A percentile compares a stretch with the other conserved stretches of the same genome.
Conservation (phyloP, 306 rosid species). For the Prinsepia uniflora region DNA sequence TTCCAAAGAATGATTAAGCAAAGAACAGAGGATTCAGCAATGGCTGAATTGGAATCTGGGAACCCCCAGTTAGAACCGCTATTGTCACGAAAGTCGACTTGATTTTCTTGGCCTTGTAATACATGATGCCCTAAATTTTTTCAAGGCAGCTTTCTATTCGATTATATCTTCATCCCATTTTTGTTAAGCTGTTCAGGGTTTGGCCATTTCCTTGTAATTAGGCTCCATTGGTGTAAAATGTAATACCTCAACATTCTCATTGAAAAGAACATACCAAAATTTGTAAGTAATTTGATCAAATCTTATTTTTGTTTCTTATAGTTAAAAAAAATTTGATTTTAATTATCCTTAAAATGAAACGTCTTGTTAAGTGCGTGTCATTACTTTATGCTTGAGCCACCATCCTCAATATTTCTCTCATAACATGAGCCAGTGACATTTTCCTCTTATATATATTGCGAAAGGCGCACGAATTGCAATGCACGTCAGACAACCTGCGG, state of each 20-base stretch:
- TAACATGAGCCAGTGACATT: no score
- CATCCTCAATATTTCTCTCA: no score
- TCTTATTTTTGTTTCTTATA: neutral
- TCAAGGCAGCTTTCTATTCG: conserved; percentile 17
- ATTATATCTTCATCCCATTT: conserved; percentile 8
- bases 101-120: neutral
- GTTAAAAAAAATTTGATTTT: neutral
- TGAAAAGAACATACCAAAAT: neutral
- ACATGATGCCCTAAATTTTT: conserved; percentile 9
- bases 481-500: neutral
- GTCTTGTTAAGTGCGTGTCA: no score
- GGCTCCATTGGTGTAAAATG: conserved; percentile 18
- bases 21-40: conserved; percentile 44
- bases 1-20: conserved; percentile 39
- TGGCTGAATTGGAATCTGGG: conserved; percentile 62
- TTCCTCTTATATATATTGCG: neutral
- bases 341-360: neutral
- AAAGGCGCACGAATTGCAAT: neutral
- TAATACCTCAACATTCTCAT: neutral
- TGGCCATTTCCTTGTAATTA: conserved; percentile 11
- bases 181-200: neutral
- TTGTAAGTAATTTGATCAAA: neutral
- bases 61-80: conserved; percentile 70
- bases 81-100: conserved; percentile 45
- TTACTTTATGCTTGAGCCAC: no score